Evolutionary conservation across 2,329 filamentous ascomycete genomes (phyloP).

Genomic region (Sarocladium kiliense): DNA sequence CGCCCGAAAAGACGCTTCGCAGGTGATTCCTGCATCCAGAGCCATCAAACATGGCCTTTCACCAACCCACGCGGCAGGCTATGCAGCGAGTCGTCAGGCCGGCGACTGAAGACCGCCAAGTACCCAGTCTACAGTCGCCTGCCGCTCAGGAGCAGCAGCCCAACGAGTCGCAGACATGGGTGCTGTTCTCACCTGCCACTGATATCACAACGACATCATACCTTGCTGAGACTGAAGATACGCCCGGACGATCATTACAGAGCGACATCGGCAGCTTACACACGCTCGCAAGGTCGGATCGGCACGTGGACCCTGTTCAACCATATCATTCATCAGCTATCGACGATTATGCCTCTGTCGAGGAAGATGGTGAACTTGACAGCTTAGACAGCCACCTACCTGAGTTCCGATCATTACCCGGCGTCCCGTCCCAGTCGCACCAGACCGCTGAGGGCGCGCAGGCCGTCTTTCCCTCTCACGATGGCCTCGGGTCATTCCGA

Average conservation of each 20-base stretch:
- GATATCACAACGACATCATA: constrained; percentile 60
- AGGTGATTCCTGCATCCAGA: not conserved
- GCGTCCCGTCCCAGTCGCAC: constrained; percentile 18
- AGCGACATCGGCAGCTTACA: constrained; percentile 79
- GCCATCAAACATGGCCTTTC: constrained; percentile 47
- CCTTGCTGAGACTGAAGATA: constrained; percentile 61
- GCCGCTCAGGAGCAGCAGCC: constrained; percentile 22
- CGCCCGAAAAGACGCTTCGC: not conserved
- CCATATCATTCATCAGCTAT: constrained; percentile 21
- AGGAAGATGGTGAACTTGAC: constrained; percentile 78
- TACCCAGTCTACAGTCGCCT: constrained; percentile 15
- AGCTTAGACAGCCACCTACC: constrained; percentile 89
- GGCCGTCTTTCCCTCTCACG: constrained; percentile 77
- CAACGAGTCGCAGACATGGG: constrained; percentile 87
- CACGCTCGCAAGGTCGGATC: constrained; percentile 57
- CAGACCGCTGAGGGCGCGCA: constrained; percentile 28
- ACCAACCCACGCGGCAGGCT: constrained; percentile 51
- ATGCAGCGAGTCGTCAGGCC: constrained; percentile 42
- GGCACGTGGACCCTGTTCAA: constrained; percentile 1
- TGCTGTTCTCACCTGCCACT: constrained; percentile 80
- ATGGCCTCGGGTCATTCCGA: constrained; percentile 84
- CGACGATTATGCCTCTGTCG: constrained; percentile 34
- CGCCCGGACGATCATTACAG: constrained; percentile 64
- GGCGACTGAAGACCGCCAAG: constrained; percentile 32
- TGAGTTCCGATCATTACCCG: constrained; percentile 67